Conservation (phyloP, 805 yeast species). For the Nakazawaea populi region DNA sequence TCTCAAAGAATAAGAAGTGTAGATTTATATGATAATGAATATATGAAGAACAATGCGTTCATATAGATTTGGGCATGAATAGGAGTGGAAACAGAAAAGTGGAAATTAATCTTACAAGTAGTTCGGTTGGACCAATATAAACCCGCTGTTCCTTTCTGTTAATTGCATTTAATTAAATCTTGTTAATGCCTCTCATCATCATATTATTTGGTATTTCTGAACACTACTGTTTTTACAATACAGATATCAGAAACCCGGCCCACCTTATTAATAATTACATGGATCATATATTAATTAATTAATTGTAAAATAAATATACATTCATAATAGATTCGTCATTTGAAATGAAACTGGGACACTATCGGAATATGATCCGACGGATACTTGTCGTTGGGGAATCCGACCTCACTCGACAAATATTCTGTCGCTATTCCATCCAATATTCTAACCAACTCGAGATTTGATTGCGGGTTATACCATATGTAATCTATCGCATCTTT, state of each 20-base stretch:
- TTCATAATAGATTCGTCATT: neutral
- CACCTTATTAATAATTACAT: no score
- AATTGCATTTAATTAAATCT: neutral
- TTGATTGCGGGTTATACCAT: conserved; percentile 37
- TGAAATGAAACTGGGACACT: conserved; percentile 24
- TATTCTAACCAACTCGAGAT: conserved; percentile 34
- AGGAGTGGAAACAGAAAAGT: neutral
- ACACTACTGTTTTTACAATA: no score
- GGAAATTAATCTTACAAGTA: neutral
- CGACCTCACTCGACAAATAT: conserved; percentile 24
- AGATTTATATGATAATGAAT: no score
- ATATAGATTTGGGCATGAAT: neutral
- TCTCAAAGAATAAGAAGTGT: no score
- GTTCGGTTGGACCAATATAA: no score
- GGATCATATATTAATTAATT: no score
- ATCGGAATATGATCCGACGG: conserved; percentile 53
- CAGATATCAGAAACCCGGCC: no score
- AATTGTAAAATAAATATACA: no score
- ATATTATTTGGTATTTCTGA: no score
- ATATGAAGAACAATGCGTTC: no score
- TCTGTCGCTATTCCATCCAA: conserved; percentile 42
- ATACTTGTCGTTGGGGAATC: conserved; percentile 51
- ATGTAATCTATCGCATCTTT: conserved; percentile 54
- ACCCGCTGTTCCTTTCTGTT: neutral
- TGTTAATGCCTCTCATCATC: neutral